phyloP scores from a whole-genome alignment of 805 yeast species.

The Hanseniaspora meyeri region DNA sequence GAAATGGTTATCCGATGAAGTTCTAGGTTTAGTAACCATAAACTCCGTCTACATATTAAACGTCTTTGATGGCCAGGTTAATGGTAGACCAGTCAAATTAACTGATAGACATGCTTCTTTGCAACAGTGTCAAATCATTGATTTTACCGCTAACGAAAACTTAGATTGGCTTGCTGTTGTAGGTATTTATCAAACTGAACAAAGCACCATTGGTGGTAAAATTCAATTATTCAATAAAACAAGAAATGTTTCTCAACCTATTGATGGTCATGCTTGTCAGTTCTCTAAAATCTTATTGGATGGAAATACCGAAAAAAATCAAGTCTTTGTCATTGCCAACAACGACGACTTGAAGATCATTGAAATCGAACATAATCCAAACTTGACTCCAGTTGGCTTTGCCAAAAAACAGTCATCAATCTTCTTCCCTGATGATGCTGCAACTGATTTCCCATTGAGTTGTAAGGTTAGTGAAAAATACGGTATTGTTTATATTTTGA shows the following conservation, averaged over 20 bases:
- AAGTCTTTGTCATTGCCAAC: constrained; percentile 86
- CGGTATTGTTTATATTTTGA: constrained; percentile 78
- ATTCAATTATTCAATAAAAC: constrained; percentile 82
- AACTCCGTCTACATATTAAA: constrained; percentile 68
- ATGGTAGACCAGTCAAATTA: constrained; percentile 64
- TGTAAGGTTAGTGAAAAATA: constrained; percentile 73
- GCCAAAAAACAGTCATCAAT: constrained; percentile 83
- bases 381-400: constrained; percentile 60
- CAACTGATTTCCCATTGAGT: constrained; percentile 91
- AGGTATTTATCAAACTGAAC: constrained; percentile 89
- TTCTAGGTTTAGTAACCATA: constrained; percentile 76
- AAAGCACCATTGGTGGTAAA: constrained; percentile 80
- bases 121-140: constrained; percentile 76
- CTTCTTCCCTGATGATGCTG: constrained; percentile 93
- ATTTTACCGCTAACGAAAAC: constrained; percentile 67
- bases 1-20: constrained; percentile 74
- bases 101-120: constrained; percentile 75
- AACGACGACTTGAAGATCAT: constrained; percentile 76
- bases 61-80: constrained; percentile 65
- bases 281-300: constrained; percentile 68
- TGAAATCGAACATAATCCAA: constrained; percentile 88
- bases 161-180: constrained; percentile 89
- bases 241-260: constrained; percentile 87
- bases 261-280: constrained; percentile 93
- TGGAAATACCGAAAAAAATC: constrained; percentile 57